Percentiles rank a stretch among this genome's conserved stretches.
Conservation (phyloP, 331 rosid species). For the Stylosanthes scabra region DNA sequence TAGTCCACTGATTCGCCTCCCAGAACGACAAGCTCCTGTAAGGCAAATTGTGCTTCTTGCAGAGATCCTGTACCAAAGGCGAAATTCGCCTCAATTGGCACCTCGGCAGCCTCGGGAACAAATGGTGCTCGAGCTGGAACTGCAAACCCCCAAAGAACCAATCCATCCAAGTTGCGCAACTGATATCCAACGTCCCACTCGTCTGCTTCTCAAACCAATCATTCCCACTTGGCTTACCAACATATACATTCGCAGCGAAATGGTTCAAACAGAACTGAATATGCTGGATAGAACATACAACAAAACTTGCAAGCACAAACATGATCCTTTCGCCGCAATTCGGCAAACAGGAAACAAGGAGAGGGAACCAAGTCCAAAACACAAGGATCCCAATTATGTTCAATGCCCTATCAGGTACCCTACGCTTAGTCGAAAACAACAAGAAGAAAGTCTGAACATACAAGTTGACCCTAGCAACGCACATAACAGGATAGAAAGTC, state of each 20-base stretch:
- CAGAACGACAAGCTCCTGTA: constrained; percentile 74
- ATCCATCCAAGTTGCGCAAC: constrained; percentile 67
- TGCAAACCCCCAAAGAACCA: constrained; percentile 84
- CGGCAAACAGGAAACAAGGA: constrained; percentile 35
- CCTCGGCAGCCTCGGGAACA: constrained; percentile 63
- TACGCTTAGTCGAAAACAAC: constrained; percentile 15
- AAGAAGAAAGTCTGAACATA: constrained; percentile 31
- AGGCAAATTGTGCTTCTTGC: constrained; percentile 78
- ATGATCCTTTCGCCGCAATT: constrained; percentile 37
- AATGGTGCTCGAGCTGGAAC: constrained; percentile 84
- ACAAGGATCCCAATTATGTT: constrained; percentile 41
- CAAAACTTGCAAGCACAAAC: constrained; percentile 41
- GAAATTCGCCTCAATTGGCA: constrained; percentile 60
- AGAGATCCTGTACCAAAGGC: constrained; percentile 63
- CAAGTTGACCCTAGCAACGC: constrained; percentile 35
- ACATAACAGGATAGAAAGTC: constrained; percentile 40
- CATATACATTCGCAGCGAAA: constrained; percentile 54
- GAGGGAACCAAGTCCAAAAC: constrained; percentile 50
- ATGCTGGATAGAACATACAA: constrained; percentile 51
- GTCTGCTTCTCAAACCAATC: constrained; percentile 87
- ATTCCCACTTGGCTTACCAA: constrained; percentile 60
- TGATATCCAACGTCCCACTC: constrained; percentile 66
- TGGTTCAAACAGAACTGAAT: constrained; percentile 60
- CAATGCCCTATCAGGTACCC: constrained; percentile 31
- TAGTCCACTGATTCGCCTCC: constrained; percentile 63